phyloP scores from a whole-genome alignment of 2,329 filamentous ascomycete genomes.

The Onygenales sp. region DNA sequence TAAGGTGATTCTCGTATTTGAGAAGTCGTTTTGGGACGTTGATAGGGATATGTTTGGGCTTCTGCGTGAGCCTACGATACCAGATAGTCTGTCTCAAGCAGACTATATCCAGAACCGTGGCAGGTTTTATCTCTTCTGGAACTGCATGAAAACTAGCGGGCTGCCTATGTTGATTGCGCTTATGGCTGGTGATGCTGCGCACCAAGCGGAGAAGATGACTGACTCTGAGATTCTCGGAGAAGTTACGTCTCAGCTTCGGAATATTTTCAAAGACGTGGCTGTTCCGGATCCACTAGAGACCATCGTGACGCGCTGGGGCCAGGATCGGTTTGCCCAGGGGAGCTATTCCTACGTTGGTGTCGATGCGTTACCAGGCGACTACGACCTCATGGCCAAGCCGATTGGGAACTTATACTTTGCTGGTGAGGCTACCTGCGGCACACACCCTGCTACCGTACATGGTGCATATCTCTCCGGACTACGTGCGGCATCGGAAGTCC shows the following conservation, averaged over 20 bases:
- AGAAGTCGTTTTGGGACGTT: slow-evolving; percentile 82
- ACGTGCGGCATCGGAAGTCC: slow-evolving; percentile 75
- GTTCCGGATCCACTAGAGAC: slow-evolving; percentile 76
- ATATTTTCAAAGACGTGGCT: slow-evolving; percentile 54
- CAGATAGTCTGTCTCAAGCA: slow-evolving; percentile 63
- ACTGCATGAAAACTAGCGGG: slow-evolving; percentile 81
- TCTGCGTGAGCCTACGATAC: slow-evolving; percentile 61
- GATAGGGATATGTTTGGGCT: slow-evolving; percentile 89
- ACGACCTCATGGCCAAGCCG: slow-evolving; percentile 77
- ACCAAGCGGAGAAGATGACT: slow-evolving; percentile 68
- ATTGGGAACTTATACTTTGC: slow-evolving; percentile 89
- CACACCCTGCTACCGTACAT: slow-evolving; percentile 92
- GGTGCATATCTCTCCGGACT: slow-evolving; percentile 92
- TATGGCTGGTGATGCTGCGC: slow-evolving; percentile 91
- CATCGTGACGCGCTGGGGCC: slow-evolving; percentile 85
- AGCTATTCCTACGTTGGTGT: slow-evolving; percentile 93
- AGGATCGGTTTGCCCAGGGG: slow-evolving; percentile 81
- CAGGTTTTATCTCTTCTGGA: slow-evolving; percentile 98
- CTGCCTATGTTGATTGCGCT: slow-evolving; percentile 79
- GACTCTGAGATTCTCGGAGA: slow-evolving; percentile 71
- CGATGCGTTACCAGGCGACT: slow-evolving; percentile 73
- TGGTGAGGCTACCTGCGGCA: slow-evolving; percentile 91
- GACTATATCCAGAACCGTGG: slow-evolving; percentile 73
- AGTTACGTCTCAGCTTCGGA: slow-evolving; percentile 66
- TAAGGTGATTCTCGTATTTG: slow-evolving; percentile 87